Base-by-base conservation (phyloP, 495 filamentous ascomycete species). In the Tuber umbilicatum region DNA sequence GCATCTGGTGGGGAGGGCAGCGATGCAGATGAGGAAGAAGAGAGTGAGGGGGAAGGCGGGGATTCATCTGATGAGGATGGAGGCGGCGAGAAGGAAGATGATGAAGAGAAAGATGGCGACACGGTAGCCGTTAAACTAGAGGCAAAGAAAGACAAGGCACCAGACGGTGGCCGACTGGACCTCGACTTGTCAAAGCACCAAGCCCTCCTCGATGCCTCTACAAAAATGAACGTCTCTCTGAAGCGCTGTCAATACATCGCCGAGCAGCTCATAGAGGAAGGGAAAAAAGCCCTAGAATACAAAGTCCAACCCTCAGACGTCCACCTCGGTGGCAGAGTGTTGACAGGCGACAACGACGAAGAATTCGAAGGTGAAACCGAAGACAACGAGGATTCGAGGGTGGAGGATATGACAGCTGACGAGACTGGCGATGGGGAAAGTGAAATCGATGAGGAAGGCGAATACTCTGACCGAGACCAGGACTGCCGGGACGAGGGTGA, bases 201-300 rank as follows among this genome's bases (percentile, higher is more conserved):
- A 74, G 91, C 94, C 78, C 85, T 98, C 2, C 87, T 99, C 5
- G 84, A 92, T 37, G 94, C 97, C 82, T 94, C 91, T 73, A 92
- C 97, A 80, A 94, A 91, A 83, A 92, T 98, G 85, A 98, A 98
- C 82, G 91, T 95, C 79, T 94, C 92, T 79, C 86, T 99, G 5
- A 94, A 92, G 81, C 87, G 93, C 40, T 99, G 95, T 82, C 86
- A 97, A 37, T 88, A 88, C 37, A 92, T 91, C 87, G 93, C 94
- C 0, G 95, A 99, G 78, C 90, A 91, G 74, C 86, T 99, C 50
- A 97, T 99, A 79, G 89, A 87, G 43, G 93, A 97, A 73, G 94
- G 91, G 39, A 91, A 90, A 79, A 93, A 91, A 79, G 95, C 95
- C 1, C 87, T 99, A 16, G 91, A 90, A 68, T 96, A 95, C 79